Conservation (phyloP, 306 rosid genomes). For the Morella rubra region DNA sequence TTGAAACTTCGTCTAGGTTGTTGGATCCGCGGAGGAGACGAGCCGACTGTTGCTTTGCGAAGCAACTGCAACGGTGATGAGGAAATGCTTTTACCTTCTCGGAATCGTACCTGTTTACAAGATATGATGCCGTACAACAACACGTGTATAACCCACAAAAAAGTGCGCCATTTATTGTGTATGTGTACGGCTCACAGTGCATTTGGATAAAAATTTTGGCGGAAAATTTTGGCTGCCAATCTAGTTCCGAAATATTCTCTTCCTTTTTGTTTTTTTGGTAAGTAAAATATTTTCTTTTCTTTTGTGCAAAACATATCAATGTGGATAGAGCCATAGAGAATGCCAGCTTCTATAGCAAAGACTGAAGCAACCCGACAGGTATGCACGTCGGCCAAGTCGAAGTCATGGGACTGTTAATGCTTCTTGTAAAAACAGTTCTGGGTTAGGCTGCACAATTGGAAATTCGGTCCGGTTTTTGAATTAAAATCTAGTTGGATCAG, state of each 20-base stretch:
- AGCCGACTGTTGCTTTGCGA: constrained; percentile 93
- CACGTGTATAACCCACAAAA: neutral
- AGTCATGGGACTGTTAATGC: too few species aligned
- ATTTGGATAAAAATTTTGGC: neutral
- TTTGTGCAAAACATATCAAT: too few species aligned
- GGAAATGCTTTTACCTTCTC: constrained; percentile 81
- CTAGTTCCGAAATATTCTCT: neutral
- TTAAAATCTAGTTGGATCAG: too few species aligned
- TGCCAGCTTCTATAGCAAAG: too few species aligned
- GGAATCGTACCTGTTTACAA: constrained; percentile 89
- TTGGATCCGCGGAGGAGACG: constrained; percentile 76
- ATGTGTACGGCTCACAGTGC: neutral
- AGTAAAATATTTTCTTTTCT: too few species aligned
- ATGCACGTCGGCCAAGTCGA: too few species aligned
- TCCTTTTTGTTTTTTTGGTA: too few species aligned
- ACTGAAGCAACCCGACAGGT: too few species aligned
- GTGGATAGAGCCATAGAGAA: too few species aligned
- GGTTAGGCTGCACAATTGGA: too few species aligned
- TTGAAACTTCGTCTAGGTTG: constrained; percentile 51
- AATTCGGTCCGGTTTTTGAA: too few species aligned
- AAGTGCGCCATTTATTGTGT: neutral
- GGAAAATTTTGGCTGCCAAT: neutral
- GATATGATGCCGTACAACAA: constrained; percentile 36
- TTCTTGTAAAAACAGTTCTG: too few species aligned
- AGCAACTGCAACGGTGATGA: constrained; percentile 88